Percentiles rank a stretch among this genome's conserved stretches.
Evolutionary conservation across 1,284 basidiomycete species (phyloP).

Genomic region (Ganoderma lucidum): DNA sequence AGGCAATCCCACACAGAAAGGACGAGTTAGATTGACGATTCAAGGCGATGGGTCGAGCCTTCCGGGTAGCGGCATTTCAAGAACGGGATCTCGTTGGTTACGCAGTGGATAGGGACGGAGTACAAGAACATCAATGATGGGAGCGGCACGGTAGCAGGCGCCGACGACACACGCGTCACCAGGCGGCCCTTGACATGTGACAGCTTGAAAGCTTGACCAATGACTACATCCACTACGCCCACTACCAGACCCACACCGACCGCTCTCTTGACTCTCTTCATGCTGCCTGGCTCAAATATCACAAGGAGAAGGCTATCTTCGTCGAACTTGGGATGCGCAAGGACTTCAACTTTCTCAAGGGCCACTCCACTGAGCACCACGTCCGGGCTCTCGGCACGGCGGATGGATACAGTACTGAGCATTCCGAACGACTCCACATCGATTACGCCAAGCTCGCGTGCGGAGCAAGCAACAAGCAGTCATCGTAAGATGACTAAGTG

Average conservation of each 20-base stretch:
- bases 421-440: neutral
- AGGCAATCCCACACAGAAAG: conserved; percentile 18
- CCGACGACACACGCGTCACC: neutral
- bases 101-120: conserved; percentile 40
- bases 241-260: neutral
- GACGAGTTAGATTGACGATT: conserved; percentile 39
- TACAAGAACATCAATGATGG: conserved; percentile 34
- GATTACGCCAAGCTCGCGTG: neutral
- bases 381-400: neutral
- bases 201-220: no score
- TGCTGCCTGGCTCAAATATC: no score
- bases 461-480: neutral
- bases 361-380: neutral
- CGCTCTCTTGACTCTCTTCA: neutral
- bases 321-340: neutral
- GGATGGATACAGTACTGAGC: neutral
- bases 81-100: conserved; percentile 35
- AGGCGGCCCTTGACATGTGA: no score
- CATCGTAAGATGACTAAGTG: neutral
- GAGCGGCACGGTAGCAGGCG: conserved; percentile 35
- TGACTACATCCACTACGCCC: neutral
- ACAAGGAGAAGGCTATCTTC: no score
- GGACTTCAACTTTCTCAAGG: neutral
- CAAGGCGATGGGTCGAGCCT: conserved; percentile 27
- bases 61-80: conserved; percentile 25